Evolutionary conservation across 148 eudicot genomes (phyloP).

Genomic region (Salicornia ramosissima): DNA sequence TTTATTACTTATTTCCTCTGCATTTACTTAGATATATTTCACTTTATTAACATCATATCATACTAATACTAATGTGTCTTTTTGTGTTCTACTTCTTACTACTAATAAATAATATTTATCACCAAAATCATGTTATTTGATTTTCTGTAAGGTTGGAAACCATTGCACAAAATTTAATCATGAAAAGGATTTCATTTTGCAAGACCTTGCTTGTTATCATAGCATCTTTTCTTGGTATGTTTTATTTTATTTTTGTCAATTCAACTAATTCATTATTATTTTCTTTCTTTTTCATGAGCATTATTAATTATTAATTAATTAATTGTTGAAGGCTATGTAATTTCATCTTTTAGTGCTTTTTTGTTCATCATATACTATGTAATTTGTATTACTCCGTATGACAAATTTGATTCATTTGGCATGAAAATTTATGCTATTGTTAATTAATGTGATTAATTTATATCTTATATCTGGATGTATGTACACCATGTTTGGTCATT

Average conservation of each 20-base stretch:
- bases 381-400: too few relatives aligned
- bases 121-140: background rate
- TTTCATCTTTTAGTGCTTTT: too few relatives aligned
- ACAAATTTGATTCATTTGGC: too few relatives aligned
- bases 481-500: too few relatives aligned
- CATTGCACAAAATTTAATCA: background rate
- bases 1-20: background rate
- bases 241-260: background rate
- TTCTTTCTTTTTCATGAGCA: background rate
- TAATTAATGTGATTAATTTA: too few relatives aligned
- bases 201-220: background rate
- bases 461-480: too few relatives aligned
- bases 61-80: too few relatives aligned
- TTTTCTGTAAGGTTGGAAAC: background rate
- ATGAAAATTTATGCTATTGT: too few relatives aligned
- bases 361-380: too few relatives aligned
- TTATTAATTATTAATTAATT: background rate
- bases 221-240: background rate
- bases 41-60: background rate
- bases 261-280: background rate
- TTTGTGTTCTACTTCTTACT: too few relatives aligned
- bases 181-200: conserved; percentile 5
- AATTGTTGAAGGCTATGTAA: too few relatives aligned
- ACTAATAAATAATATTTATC: too few relatives aligned
- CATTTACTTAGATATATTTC: background rate